Evolutionary conservation across 345 rosid genomes (phyloP), one percentile per base, ranked within the genome.

Genomic region (Crucihimalaya himalaica): DNA sequence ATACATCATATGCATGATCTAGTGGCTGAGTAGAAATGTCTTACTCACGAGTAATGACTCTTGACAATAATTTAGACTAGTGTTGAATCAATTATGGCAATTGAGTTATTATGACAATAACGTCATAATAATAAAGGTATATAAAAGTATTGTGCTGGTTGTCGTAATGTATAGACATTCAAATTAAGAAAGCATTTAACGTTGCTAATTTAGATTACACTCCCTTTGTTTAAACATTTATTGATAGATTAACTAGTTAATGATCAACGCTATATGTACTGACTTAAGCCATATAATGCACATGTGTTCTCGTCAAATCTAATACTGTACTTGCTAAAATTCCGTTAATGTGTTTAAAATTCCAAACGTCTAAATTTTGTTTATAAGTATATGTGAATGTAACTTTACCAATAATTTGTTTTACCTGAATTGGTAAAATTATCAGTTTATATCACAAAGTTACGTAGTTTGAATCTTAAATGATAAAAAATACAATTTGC

Each of bases 1-100:
- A 74, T 67, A 50, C 68, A 67, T 74, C 27, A 42, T 37, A 52
- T 67, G 45, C 32, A 67, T 60, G 40, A 42, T 67, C 39, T 66
- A 47, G 72, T 66, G 45, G 53, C 53, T 66, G 51, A 46, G 35
- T 66, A 18, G 15, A 57, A 35, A 25, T 66, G 59, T 56, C 66
- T 46, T 74, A 58, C 61, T 67, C 72, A 37, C 27, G 48, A 54
- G 27, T 62, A 18, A 28, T 52, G 32, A 18, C 32, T 20, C 54
- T 4, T 61, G 15, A 23, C 32, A 37, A 60, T 47, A 25, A 43
- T 39, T 29, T 43, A 27, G 8, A 60, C 3, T 11, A 34, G 37
- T 21, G 47, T 21, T 50, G 35, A 40, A 15, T 67, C 50, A 67
- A 11, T n/a, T 67, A 23, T 25, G 57, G 23, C 19, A 50, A 37